Base-by-base conservation (phyloP, 78 protist genomes). In the Dictyostelium capitatum region DNA sequence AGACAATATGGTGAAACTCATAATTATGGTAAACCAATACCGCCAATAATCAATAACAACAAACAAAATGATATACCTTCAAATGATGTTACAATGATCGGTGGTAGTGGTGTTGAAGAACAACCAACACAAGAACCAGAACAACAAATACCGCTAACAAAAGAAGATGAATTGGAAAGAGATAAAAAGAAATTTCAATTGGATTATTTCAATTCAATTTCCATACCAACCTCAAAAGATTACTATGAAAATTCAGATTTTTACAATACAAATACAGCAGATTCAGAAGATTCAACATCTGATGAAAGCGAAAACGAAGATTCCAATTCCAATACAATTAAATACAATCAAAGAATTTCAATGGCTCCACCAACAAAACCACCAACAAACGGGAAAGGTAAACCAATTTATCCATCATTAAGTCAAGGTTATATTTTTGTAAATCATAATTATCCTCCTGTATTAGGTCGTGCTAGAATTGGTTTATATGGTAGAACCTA, bases 341-440 rank as follows among this genome's bases (percentile, higher is more conserved):
- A 79, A 48, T 23, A 8, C 3, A 54, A 79, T 54, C 47, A 43
- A 28, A 28, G 20, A 23, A 51, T 32, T 3, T 28, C 83, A 2
- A 25, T 30, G 10, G 28, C 50, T 19, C 50, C 57, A 19, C 82
- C 82, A 75, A 79, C 83, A 3, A 82, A 69, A 37, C 93, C 93
- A 48, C 79, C 67, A 53, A 47, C 54, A 11, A 62, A 77, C 30
- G 32, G 79, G 6, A 48, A 77, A 17, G 93, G 93, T 17, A 19
- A 43, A 32, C 93, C 93, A 15, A 87, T 87, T 7, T 87, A 87
- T 50, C 93, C 93, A 43, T 87, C 93, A 30, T 59, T 74, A 30
- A 87, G 69, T 17, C 32, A 87, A 20, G 93, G 93, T 32, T 87
- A 65, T 48, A 59, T 87, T 9, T 87, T 87, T 77, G 54, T 87